Percentiles rank a stretch among this genome's conserved stretches.
These are phyloP conservation scores for Chamaenerion angustifolium DNA, from an alignment of 345 rosid species.

Conservation along the genomic window DNA sequence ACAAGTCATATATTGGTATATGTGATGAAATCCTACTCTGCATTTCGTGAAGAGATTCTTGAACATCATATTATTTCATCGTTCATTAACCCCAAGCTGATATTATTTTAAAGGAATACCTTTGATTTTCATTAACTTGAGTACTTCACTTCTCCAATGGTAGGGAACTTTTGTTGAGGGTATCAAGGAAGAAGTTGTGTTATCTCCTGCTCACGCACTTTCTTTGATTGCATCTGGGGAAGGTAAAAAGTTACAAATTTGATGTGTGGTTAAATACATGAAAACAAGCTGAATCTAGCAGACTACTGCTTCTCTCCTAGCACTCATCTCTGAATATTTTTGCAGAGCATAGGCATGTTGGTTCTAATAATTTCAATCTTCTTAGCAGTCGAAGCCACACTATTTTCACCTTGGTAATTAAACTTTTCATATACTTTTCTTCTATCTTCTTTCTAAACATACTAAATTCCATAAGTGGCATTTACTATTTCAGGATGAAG, in stretches of 20 bases:
- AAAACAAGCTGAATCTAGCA: not conserved
- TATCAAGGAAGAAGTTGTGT: constrained; percentile 88
- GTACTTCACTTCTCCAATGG: not conserved
- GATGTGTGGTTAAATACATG: not conserved
- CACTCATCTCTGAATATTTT: not conserved
- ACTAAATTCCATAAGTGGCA: not conserved
- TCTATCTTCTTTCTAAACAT: not conserved
- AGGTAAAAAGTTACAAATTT: constrained; percentile 30
- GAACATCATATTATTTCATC: too few relatives aligned
- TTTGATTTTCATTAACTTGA: not conserved
- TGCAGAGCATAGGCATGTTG: constrained; percentile 90
- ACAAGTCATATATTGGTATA: too few relatives aligned
- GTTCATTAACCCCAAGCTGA: too few relatives aligned
- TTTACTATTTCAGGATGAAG: too few relatives aligned
- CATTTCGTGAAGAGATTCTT: too few relatives aligned
- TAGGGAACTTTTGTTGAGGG: constrained; percentile 89
- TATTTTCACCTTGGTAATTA: constrained; percentile 63
- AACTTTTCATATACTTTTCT: not conserved
- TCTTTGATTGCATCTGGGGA: constrained; percentile 95
- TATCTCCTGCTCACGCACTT: constrained; percentile 94
- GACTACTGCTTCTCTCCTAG: too few relatives aligned
- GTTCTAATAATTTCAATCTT: constrained; percentile 87
- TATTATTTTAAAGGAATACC: not conserved
- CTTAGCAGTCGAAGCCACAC: constrained; percentile 97
- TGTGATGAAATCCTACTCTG: too few relatives aligned